Evolutionary conservation across 2,329 filamentous ascomycete species (phyloP).

Genomic region (Knoxdaviesia capensis): DNA sequence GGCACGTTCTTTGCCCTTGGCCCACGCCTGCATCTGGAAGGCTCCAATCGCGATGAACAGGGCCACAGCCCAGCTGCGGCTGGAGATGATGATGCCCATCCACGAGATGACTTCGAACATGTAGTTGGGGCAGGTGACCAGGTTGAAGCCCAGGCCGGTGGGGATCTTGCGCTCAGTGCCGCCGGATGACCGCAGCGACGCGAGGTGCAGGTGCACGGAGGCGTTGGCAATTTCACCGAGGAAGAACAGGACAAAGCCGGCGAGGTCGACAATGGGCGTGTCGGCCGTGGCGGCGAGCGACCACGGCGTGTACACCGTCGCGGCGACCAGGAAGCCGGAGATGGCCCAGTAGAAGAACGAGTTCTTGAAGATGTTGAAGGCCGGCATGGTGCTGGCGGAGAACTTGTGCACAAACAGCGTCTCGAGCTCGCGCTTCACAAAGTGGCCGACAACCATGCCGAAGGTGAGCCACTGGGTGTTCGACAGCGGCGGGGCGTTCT

Average conservation of each 20-base stretch:
- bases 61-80: conserved; percentile 56
- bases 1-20: conserved; percentile 72
- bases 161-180: conserved; percentile 81
- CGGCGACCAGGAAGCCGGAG: conserved; percentile 61
- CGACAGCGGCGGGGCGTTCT: conserved; percentile 29
- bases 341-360: conserved; percentile 83
- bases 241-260: conserved; percentile 50
- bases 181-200: conserved; percentile 55
- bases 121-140: conserved; percentile 95
- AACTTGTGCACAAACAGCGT: conserved; percentile 92
- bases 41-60: conserved; percentile 58
- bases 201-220: conserved; percentile 59
- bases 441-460: conserved; percentile 60
- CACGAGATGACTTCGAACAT: conserved; percentile 81
- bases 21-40: conserved; percentile 73
- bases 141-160: conserved; percentile 58
- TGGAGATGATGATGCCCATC: conserved; percentile 63
- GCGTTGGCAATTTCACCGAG: conserved; percentile 69
- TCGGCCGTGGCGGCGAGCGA: conserved; percentile 40
- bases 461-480: conserved; percentile 55
- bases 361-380: conserved; percentile 84
- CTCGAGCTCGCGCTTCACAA: conserved; percentile 87
- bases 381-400: conserved; percentile 85
- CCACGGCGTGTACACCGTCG: conserved; percentile 65
- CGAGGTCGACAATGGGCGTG: conserved; percentile 33